These are phyloP conservation scores for Hyphopichia fennica DNA, from an alignment of 1,139 yeast genomes.

Conservation along the genomic window DNA sequence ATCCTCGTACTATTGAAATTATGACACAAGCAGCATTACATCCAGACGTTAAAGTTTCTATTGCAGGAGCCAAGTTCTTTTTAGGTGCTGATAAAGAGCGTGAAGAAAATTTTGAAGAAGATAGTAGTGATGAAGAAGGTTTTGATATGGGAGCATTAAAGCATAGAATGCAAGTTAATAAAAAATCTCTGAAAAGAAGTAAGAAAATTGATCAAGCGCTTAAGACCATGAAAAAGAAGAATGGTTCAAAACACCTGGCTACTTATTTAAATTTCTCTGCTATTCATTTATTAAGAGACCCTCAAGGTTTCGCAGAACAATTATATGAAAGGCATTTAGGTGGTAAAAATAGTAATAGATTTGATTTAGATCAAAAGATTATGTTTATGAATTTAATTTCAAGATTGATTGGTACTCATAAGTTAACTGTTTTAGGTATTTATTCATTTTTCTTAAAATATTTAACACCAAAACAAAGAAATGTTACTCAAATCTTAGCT, in stretches of 20 bases:
- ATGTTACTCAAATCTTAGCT: slow-evolving; percentile 95
- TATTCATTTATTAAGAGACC: slow-evolving; percentile 88
- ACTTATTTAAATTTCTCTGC: slow-evolving; percentile 90
- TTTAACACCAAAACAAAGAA: slow-evolving; percentile 88
- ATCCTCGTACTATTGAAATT: slow-evolving; percentile 89
- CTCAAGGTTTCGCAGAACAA: slow-evolving; percentile 94
- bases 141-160: slow-evolving; percentile 67
- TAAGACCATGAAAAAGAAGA: slow-evolving; percentile 63
- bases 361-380: slow-evolving; percentile 85
- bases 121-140: slow-evolving; percentile 70
- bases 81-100: slow-evolving; percentile 95
- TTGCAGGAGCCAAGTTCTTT: slow-evolving; percentile 88
- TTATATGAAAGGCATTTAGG: slow-evolving; percentile 72
- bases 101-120: slow-evolving; percentile 76
- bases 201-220: slow-evolving; percentile 75
- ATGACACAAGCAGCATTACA: slow-evolving; percentile 96
- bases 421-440: slow-evolving; percentile 82
- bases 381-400: slow-evolving; percentile 84
- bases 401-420: slow-evolving; percentile 90
- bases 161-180: slow-evolving; percentile 82
- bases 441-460: slow-evolving; percentile 87
- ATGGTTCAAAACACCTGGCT: slow-evolving; percentile 52
- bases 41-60: slow-evolving; percentile 81
- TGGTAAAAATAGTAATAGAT: slow-evolving; percentile 63
- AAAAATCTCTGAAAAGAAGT: slow-evolving; percentile 76